These are phyloP conservation scores for Pseudonectria foliicola DNA, from an alignment of 2,329 filamentous ascomycete genomes.

Conservation along the genomic window DNA sequence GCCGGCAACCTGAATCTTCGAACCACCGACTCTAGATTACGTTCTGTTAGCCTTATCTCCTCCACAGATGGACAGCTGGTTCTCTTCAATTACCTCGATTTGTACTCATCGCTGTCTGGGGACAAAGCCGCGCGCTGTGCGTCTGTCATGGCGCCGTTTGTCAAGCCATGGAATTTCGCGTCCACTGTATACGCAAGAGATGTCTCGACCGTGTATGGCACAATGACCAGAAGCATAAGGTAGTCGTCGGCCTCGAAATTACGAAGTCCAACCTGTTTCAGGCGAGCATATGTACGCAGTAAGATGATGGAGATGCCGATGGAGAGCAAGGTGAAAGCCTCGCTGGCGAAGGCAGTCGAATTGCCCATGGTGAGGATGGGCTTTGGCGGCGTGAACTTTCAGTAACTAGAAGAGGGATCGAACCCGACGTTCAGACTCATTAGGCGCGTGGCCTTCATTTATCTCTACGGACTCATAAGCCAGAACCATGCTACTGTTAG, in stretches of 20 bases:
- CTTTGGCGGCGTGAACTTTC: too few relatives aligned
- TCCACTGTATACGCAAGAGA: conserved; percentile 30
- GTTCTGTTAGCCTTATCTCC: conserved; percentile 2
- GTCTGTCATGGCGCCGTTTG: conserved; percentile 45
- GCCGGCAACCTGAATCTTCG: conserved; percentile 46
- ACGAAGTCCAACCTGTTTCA: conserved; percentile 30
- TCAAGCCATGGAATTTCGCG: conserved; percentile 33
- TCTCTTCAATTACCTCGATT: conserved; percentile 11
- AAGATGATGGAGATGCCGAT: conserved; percentile 41
- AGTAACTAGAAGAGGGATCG: too few relatives aligned
- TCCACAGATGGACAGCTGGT: neutral
- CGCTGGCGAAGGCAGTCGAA: conserved; percentile 11
- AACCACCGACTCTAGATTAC: conserved; percentile 37
- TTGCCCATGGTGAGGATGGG: too few relatives aligned
- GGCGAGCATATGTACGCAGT: conserved; percentile 42
- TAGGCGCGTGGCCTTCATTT: too few relatives aligned
- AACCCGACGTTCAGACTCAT: too few relatives aligned
- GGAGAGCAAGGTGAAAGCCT: conserved; percentile 36
- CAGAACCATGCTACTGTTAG: too few relatives aligned
- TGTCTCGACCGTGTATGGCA: conserved; percentile 22
- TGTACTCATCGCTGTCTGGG: conserved; percentile 34
- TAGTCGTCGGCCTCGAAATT: conserved; percentile 43
- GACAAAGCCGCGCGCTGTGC: conserved; percentile 34
- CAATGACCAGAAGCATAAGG: conserved; percentile 20
- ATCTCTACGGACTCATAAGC: too few relatives aligned